A percentile compares a stretch with the other conserved stretches of the same genome.
Conservation (phyloP, 345 rosid genomes). For the Arabis hirsuta region DNA sequence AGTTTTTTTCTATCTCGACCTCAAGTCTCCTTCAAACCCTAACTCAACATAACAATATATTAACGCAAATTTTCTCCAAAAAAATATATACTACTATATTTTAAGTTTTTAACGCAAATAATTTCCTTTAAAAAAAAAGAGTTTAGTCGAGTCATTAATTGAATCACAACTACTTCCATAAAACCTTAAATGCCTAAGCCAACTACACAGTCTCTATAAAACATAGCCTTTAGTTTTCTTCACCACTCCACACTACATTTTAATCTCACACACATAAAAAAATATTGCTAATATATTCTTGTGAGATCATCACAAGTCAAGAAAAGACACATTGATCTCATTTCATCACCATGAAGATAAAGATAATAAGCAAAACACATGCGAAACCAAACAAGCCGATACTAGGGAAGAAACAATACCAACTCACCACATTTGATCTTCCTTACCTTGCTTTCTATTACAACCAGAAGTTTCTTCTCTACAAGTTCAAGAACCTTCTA, state of each 20-base stretch:
- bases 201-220: constrained; percentile 45
- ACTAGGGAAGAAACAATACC: constrained; percentile 70
- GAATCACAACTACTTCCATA: constrained; percentile 55
- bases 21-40: constrained; percentile 1
- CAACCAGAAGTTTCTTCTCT: constrained; percentile 88
- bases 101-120: constrained; percentile 5
- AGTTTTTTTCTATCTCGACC: not conserved
- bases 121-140: not conserved
- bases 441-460: constrained; percentile 84
- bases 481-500: constrained; percentile 47
- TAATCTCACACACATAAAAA: not conserved
- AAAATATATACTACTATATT: too few relatives aligned
- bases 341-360: constrained; percentile 46
- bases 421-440: constrained; percentile 83
- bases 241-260: constrained; percentile 17
- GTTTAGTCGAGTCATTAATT: constrained; percentile 33
- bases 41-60: constrained; percentile 28
- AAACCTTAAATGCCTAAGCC: constrained; percentile 60
- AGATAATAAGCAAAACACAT: constrained; percentile 49
- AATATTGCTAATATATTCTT: not conserved
- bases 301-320: constrained; percentile 8
- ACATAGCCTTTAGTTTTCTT: constrained; percentile 20
- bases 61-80: too few relatives aligned
- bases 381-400: constrained; percentile 64
- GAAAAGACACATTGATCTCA: not conserved